Percentiles rank a stretch among this genome's conserved stretches.
These are phyloP conservation scores for Aspergillus pseudonomiae DNA, from an alignment of 2,329 filamentous ascomycete species.

Conservation along the genomic window DNA sequence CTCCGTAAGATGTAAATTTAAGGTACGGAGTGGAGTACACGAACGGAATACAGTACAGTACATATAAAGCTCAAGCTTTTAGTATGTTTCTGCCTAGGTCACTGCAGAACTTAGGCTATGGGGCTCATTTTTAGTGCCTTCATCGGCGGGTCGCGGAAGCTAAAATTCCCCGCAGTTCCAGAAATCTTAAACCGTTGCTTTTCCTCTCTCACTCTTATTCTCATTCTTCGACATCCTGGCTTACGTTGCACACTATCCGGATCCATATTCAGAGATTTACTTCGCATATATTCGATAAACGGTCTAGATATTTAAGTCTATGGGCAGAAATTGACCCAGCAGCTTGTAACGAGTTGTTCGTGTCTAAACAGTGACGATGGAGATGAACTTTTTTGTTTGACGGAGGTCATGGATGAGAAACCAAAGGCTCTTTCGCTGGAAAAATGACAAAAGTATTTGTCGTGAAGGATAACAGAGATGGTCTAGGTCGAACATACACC, in stretches of 20 bases:
- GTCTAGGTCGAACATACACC: background rate
- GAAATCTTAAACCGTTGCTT: background rate
- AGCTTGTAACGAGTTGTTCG: background rate
- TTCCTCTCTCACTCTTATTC: background rate
- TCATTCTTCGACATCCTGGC: too few species aligned
- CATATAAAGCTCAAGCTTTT: background rate
- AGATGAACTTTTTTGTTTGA: background rate
- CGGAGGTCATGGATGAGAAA: background rate
- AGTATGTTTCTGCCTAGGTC: background rate
- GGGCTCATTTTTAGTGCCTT: background rate
- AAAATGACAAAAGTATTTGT: background rate
- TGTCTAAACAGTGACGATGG: background rate
- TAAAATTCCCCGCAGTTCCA: slow-evolving; percentile 1
- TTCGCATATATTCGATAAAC: background rate
- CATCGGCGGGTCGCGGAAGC: background rate
- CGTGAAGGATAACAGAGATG: background rate
- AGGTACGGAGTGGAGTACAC: background rate
- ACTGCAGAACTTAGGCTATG: background rate
- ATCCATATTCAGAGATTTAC: background rate
- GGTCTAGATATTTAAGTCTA: background rate
- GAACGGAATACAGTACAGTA: background rate
- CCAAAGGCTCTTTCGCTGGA: background rate
- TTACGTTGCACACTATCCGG: background rate
- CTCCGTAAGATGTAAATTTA: background rate
- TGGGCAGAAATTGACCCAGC: background rate